Conservation (phyloP, 2,329 filamentous ascomycete species). For the Penicillium rolfsii region DNA sequence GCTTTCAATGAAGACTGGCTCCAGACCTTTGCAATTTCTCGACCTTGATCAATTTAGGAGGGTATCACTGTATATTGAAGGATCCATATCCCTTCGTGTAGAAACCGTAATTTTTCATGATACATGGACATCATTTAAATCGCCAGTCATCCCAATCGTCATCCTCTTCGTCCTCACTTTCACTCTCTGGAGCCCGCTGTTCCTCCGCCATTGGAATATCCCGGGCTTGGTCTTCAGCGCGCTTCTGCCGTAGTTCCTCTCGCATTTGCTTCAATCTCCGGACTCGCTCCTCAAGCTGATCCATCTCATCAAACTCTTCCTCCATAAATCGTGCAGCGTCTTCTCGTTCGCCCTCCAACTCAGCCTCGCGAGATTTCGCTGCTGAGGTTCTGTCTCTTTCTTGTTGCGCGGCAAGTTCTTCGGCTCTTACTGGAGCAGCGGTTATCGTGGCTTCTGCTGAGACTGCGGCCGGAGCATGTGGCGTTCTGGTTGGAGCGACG, state of each 20-base stretch:
- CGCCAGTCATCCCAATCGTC: slow-evolving; percentile 52
- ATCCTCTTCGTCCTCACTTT: slow-evolving; percentile 62
- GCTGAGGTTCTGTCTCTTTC: slow-evolving; percentile 50
- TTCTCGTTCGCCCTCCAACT: slow-evolving; percentile 70
- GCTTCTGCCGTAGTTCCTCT: slow-evolving; percentile 63
- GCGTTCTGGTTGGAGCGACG: slow-evolving; percentile 51
- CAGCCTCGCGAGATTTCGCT: slow-evolving; percentile 51
- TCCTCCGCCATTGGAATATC: slow-evolving; percentile 32
- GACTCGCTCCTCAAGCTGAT: slow-evolving; percentile 73
- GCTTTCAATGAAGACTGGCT: not conserved
- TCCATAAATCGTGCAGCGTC: slow-evolving; percentile 74
- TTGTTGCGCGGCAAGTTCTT: slow-evolving; percentile 63
- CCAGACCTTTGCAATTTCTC: slow-evolving; percentile 2
- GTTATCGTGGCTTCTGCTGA: slow-evolving; percentile 63
- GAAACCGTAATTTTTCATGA: slow-evolving; percentile 27
- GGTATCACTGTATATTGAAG: slow-evolving; percentile 43
- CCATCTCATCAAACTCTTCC: slow-evolving; percentile 82
- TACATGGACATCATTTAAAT: slow-evolving; percentile 34
- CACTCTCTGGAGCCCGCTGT: slow-evolving; percentile 43
- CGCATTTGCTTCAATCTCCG: slow-evolving; percentile 69
- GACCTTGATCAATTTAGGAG: slow-evolving; percentile 28
- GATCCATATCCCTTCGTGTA: slow-evolving; percentile 29
- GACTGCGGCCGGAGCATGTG: slow-evolving; percentile 37
- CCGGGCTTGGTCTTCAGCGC: slow-evolving; percentile 32
- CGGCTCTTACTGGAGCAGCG: slow-evolving; percentile 68